Evolutionary conservation across 2,329 filamentous ascomycete genomes (phyloP).

Genomic region (Clonostachys rhizophaga): DNA sequence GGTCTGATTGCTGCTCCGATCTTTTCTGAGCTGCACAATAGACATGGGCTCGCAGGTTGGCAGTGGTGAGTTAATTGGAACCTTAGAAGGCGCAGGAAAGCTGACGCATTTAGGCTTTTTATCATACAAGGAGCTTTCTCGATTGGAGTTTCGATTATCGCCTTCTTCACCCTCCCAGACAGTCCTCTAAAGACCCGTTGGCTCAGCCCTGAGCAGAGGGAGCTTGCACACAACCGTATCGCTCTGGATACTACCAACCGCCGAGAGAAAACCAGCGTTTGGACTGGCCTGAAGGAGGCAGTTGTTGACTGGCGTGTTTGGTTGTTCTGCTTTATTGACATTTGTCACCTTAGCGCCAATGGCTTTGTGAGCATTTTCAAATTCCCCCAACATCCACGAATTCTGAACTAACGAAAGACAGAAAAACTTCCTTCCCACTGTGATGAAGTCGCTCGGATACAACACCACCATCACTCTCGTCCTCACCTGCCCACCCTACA

Average conservation of each 20-base stretch:
- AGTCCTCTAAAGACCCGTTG: conserved; percentile 33
- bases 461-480: conserved; percentile 32
- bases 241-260: conserved; percentile 34
- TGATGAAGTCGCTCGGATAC: conserved; percentile 26
- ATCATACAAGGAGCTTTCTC: conserved; percentile 53
- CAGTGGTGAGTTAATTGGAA: conserved; percentile 5
- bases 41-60: too few relatives aligned
- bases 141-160: conserved; percentile 7
- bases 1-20: conserved; percentile 37
- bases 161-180: conserved; percentile 12
- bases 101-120: conserved; percentile 32
- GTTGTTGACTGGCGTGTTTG: conserved; percentile 35
- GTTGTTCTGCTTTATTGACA: conserved; percentile 40
- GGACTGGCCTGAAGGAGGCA: conserved; percentile 33
- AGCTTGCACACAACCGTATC: conserved; percentile 27
- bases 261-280: conserved; percentile 14
- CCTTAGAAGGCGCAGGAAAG: conserved; percentile 15
- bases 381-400: conserved; percentile 21
- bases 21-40: conserved; percentile 13
- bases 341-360: conserved; percentile 38
- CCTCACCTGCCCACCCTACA: conserved; percentile 35
- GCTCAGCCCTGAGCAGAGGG: conserved; percentile 33
- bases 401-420: too few relatives aligned
- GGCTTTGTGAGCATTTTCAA: conserved; percentile 31
- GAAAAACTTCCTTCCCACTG: conserved; percentile 9